Conservation (phyloP, 192 early-diverging fungal genomes). For the Umbelopsis sp. region DNA sequence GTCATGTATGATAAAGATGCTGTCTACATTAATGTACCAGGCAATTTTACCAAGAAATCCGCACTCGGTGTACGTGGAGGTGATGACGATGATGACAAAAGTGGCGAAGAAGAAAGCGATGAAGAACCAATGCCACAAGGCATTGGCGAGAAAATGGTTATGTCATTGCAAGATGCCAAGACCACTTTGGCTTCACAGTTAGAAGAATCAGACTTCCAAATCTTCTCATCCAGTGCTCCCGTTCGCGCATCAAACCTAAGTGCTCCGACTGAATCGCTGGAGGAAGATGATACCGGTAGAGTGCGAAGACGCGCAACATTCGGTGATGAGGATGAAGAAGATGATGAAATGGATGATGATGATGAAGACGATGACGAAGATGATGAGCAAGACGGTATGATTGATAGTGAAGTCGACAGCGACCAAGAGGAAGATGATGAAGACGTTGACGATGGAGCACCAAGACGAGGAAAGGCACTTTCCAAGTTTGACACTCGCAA, state of each 20-base stretch:
- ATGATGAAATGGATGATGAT: conserved; percentile 48
- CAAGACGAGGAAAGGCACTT: conserved; percentile 36
- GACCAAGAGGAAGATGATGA: conserved; percentile 45
- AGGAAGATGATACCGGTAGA: conserved; percentile 44
- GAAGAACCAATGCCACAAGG: conserved; percentile 36
- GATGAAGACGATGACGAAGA: conserved; percentile 47
- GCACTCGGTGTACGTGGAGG: conserved; percentile 43
- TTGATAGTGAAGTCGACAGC: conserved; percentile 36
- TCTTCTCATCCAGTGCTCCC: conserved; percentile 70
- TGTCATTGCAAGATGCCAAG: conserved; percentile 84
- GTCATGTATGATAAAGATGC: conserved; percentile 99
- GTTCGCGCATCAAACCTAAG: conserved; percentile 50
- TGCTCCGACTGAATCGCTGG: conserved; percentile 33
- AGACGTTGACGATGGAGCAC: conserved; percentile 52
- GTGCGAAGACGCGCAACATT: conserved; percentile 66
- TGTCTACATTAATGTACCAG: conserved; percentile 96
- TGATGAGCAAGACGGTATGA: conserved; percentile 36
- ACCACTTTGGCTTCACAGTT: conserved; percentile 76
- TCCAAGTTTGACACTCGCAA: conserved; percentile 45
- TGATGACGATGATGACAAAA: conserved; percentile 41
- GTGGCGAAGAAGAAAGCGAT: conserved; percentile 38
- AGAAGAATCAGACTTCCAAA: conserved; percentile 62
- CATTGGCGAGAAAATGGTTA: conserved; percentile 90
- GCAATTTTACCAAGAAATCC: conserved; percentile 70
- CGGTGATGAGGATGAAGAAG: conserved; percentile 56